Conservation (phyloP, 2,329 filamentous ascomycete species). For the Biscogniauxia mediterranea region DNA sequence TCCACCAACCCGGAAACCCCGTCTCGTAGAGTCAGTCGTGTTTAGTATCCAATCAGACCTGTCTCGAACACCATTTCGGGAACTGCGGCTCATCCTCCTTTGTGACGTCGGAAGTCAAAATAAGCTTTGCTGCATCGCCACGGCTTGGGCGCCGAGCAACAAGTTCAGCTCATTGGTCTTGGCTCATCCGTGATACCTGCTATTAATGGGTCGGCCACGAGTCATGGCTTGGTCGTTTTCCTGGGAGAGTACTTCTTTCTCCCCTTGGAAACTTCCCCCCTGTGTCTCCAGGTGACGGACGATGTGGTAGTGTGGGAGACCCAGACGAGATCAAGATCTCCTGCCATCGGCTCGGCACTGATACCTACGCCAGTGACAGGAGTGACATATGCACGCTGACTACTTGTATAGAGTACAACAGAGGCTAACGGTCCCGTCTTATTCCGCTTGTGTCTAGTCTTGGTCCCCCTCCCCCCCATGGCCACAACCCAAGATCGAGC, state of each 20-base stretch:
- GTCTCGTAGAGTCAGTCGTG: not conserved
- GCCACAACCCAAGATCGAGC: not conserved
- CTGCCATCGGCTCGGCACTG: not conserved
- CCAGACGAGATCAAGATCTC: not conserved
- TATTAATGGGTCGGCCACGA: not conserved
- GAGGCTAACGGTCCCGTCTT: not conserved
- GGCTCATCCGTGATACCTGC: not conserved
- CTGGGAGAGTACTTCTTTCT: not conserved
- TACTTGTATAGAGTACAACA: not conserved
- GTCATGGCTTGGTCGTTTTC: not conserved
- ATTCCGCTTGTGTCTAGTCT: not conserved
- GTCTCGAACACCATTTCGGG: not conserved
- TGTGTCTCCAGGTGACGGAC: not conserved
- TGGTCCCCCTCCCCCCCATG: not conserved
- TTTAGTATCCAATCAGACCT: not conserved
- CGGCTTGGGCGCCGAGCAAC: not conserved
- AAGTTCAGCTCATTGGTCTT: not conserved
- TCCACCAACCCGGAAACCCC: not conserved
- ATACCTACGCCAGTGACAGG: not conserved
- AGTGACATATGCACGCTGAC: not conserved
- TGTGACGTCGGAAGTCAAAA: not conserved
- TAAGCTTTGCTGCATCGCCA: conserved; percentile 2
- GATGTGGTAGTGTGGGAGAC: not conserved
- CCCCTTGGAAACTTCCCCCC: not conserved
- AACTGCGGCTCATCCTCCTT: not conserved